Evolutionary conservation across 73 alveolate species (phyloP), one percentile per base, ranked within the genome.

Genomic region (Paramecium caudatum): DNA sequence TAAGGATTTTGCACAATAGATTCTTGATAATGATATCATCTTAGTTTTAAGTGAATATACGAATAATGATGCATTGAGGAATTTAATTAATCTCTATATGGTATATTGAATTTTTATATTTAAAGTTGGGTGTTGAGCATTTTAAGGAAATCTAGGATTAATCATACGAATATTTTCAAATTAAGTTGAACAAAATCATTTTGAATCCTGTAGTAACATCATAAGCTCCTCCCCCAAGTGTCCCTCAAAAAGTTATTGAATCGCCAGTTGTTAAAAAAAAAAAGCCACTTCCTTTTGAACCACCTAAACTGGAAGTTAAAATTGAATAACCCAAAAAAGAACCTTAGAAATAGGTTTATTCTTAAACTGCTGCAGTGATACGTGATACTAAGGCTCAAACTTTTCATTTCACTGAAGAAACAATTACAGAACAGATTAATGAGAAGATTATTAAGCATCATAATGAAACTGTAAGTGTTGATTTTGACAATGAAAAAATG

Each of bases 1-100:
- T 23, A 74, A 37, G 32, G 88, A 74, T 74, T 74, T 74, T 74
- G 88, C 88, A 4, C 32, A 74, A 74, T 43, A 74, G 43, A 74
- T 74, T n/a, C 65, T 74, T 13, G 32, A 74, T 15, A 74, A 74
- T 74, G 88, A 74, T n/a, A 74, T 74, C 16, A 43, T 74, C 17
- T 39, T 74, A 2, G 62, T 74, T 1, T 23, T 74, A 3, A 74
- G 88, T 74, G 68, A 74, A 41, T 74, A 74, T 13, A 74, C 88
- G 2, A 74, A 74, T 15, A 32, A 23, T 27, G 88, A 74, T 21
- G 62, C 88, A 12, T 37, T 74, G 7, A 74, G 47, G 43, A 74
- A 74, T 19, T 45, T 74, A 45, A 45, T 74, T 39, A 27, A 74
- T 27, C 55, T 74, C 16, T 74, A 74, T 74, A 74, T 74, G 88